phyloP scores from a whole-genome alignment of 345 rosid genomes.

The Citrus mangshanensis region DNA sequence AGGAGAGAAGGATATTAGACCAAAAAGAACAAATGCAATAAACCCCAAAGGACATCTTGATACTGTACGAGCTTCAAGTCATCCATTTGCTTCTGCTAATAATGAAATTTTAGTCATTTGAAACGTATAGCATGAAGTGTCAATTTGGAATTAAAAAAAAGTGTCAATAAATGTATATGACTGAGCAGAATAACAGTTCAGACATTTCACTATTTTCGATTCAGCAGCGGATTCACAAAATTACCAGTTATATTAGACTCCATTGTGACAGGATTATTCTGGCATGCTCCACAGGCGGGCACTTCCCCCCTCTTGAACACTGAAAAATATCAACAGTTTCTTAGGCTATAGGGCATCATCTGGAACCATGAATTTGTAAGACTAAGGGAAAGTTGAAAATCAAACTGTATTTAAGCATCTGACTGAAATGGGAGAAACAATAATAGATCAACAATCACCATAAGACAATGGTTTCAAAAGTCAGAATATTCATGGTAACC shows the following conservation, averaged over 20 bases:
- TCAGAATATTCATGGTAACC: constrained; percentile 10
- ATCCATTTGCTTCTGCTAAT: background rate
- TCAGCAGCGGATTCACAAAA: constrained; percentile 4
- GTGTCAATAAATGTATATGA: background rate
- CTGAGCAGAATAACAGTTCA: background rate
- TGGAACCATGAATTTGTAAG: background rate
- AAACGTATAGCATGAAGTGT: background rate
- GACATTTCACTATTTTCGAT: background rate
- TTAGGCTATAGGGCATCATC: background rate
- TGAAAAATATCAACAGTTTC: constrained; percentile 7
- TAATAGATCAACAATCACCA: background rate
- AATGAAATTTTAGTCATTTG: background rate
- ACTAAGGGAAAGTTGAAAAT: background rate
- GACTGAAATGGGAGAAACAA: background rate
- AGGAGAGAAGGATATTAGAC: background rate
- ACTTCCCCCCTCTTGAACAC: constrained; percentile 14
- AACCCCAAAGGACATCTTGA: too few species aligned
- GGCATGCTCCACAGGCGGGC: background rate
- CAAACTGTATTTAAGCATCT: background rate
- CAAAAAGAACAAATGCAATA: too few species aligned
- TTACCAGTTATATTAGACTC: constrained; percentile 6
- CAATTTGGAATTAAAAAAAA: background rate
- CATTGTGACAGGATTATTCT: background rate
- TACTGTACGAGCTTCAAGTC: too few species aligned
- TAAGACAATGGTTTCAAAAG: background rate